A percentile compares a stretch with the other conserved stretches of the same genome.
phyloP scores from a whole-genome alignment of 1,284 basidiomycete genomes.

The Boletus semigastroideus region DNA sequence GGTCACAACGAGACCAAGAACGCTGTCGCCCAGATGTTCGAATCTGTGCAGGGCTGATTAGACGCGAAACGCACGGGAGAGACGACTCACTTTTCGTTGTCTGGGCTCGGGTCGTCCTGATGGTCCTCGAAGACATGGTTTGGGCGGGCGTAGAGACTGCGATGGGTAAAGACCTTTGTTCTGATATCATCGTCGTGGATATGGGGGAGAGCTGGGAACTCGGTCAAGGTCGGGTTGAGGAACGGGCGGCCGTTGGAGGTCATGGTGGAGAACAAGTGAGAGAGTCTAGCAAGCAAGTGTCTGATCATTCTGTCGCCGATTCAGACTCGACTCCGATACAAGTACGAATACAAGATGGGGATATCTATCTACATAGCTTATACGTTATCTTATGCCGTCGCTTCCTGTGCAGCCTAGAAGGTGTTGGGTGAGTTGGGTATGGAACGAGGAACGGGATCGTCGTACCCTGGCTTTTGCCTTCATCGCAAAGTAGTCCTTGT shows the following conservation, averaged over 20 bases:
- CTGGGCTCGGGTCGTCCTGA: constrained; percentile 65
- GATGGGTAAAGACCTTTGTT: constrained; percentile 68
- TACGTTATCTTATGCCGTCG: background rate
- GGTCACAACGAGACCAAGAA: constrained; percentile 66
- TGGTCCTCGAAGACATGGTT: constrained; percentile 73
- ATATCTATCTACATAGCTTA: no score
- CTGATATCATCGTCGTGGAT: constrained; percentile 34
- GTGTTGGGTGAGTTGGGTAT: no score
- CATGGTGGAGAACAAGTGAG: constrained; percentile 7
- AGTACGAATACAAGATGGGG: no score
- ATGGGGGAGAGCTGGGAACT: constrained; percentile 27
- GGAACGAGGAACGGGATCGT: background rate
- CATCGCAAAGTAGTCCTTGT: constrained; percentile 82
- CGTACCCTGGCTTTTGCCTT: constrained; percentile 49
- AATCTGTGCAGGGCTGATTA: constrained; percentile 40
- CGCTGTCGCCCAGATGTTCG: constrained; percentile 73
- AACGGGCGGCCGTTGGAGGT: background rate
- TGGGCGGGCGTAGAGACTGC: constrained; percentile 63
- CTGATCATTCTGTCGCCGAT: background rate
- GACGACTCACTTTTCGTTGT: constrained; percentile 65
- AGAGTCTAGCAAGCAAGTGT: background rate
- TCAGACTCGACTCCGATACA: background rate
- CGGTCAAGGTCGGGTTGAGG: constrained; percentile 21
- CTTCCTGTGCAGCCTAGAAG: background rate
- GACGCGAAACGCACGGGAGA: background rate